These are phyloP conservation scores for Pythium grandisporangium DNA, from an alignment of 352 stramenopile genomes.

Conservation along the genomic window DNA sequence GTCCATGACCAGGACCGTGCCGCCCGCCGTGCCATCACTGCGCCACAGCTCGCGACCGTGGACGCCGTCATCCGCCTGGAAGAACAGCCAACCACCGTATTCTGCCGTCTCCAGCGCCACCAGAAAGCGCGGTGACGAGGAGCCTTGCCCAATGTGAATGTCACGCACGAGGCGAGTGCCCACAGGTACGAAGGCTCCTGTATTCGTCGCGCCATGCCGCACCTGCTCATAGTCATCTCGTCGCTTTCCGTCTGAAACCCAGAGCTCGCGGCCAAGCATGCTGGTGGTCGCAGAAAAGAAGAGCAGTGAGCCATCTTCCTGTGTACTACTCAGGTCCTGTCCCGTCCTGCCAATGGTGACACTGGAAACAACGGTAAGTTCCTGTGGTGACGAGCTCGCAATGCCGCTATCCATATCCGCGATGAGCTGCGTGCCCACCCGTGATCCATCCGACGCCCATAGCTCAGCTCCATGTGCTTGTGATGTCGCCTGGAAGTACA, in stretches of 20 bases:
- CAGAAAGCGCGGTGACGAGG: slow-evolving; percentile 47
- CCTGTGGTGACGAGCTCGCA: slow-evolving; percentile 23
- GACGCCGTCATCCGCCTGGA: slow-evolving; percentile 77
- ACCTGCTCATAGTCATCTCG: slow-evolving; percentile 18
- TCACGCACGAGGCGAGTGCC: slow-evolving; percentile 49
- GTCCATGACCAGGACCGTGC: slow-evolving; percentile 55
- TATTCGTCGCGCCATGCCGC: slow-evolving; percentile 8
- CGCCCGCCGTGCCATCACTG: slow-evolving; percentile 35
- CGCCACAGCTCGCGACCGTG: slow-evolving; percentile 79
- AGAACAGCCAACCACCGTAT: slow-evolving; percentile 64
- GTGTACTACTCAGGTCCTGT: no score
- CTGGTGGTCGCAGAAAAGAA: slow-evolving; percentile 47
- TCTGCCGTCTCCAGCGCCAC: slow-evolving; percentile 9
- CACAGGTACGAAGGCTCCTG: no score
- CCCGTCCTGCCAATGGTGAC: no score
- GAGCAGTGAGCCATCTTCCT: no score
- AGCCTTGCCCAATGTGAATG: slow-evolving; percentile 27
- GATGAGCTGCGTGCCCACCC: slow-evolving; percentile 33
- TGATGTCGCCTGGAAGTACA: slow-evolving; percentile 73
- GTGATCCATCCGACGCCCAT: slow-evolving; percentile 61
- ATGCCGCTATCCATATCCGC: slow-evolving; percentile 41
- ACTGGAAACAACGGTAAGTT: slow-evolving; percentile 23
- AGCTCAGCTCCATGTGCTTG: slow-evolving; percentile 51
- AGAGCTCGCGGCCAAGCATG: slow-evolving; percentile 38
- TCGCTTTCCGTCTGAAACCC: slow-evolving; percentile 36